Evolutionary conservation across 2,329 filamentous ascomycete species (phyloP).

Genomic region (Acrocalymma vagum): DNA sequence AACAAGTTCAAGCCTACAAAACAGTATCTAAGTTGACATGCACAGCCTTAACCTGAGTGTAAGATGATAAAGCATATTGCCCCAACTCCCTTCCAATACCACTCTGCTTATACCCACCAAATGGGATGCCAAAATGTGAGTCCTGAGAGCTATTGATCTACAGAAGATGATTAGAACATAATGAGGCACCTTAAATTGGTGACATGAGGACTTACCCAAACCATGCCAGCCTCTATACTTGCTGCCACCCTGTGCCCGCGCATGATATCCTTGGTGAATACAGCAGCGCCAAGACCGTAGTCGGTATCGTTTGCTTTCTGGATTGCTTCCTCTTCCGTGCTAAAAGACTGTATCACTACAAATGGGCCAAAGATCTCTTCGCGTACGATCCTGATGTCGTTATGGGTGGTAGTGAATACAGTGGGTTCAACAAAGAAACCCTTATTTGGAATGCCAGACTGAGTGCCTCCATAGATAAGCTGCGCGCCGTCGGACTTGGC

Average conservation of each 20-base stretch:
- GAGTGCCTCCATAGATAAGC: constrained; percentile 66
- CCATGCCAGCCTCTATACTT: constrained; percentile 56
- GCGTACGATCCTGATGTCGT: constrained; percentile 33
- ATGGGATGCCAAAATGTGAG: constrained; percentile 55
- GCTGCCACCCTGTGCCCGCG: constrained; percentile 54
- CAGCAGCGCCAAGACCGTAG: constrained; percentile 60
- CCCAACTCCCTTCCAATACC: constrained; percentile 59
- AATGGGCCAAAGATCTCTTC: constrained; percentile 47
- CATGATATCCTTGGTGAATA: constrained; percentile 60
- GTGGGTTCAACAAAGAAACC: constrained; percentile 67
- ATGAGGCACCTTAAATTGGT: constrained; percentile 33
- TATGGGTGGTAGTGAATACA: constrained; percentile 39
- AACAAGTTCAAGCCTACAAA: no score
- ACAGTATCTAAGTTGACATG: no score
- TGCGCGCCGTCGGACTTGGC: constrained; percentile 74
- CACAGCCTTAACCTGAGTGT: no score
- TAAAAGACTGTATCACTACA: constrained; percentile 37
- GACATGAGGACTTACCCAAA: constrained; percentile 53
- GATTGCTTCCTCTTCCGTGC: constrained; percentile 43
- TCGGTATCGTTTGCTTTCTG: constrained; percentile 40
- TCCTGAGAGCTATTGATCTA: constrained; percentile 53
- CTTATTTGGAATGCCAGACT: constrained; percentile 60
- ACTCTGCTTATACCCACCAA: constrained; percentile 65
- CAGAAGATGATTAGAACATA: constrained; percentile 38
- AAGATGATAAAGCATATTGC: constrained; percentile 24